These are phyloP conservation scores for Meyerozyma sp. DNA, from an alignment of 1,139 yeast genomes.

Conservation along the genomic window DNA sequence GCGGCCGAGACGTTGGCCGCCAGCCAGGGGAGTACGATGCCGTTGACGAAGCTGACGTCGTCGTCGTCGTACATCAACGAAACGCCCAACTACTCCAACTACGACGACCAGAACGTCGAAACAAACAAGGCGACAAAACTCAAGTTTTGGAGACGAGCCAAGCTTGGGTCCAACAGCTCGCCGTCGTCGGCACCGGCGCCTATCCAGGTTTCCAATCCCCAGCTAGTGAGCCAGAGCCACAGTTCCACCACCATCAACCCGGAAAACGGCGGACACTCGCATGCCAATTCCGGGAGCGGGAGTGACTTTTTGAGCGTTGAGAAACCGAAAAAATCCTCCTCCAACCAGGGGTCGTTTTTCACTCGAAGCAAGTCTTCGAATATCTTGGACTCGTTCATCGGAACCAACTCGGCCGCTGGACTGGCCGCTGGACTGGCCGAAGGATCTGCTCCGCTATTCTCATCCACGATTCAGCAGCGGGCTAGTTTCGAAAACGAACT, in stretches of 20 bases:
- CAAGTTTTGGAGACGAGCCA: constrained; percentile 54
- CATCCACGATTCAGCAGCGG: constrained; percentile 52
- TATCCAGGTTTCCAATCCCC: neutral
- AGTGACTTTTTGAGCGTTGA: neutral
- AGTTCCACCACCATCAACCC: neutral
- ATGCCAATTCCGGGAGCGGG: neutral
- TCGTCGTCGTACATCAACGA: constrained; percentile 14
- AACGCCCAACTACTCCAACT: constrained; percentile 7
- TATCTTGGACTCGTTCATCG: constrained; percentile 36
- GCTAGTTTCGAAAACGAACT: constrained; percentile 53
- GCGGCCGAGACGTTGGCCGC: constrained; percentile 3
- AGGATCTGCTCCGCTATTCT: constrained; percentile 27
- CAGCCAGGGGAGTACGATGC: constrained; percentile 4
- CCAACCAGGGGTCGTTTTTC: constrained; percentile 14
- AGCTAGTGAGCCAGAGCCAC: neutral
- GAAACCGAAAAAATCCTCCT: constrained; percentile 4
- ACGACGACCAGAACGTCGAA: constrained; percentile 29
- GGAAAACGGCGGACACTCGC: neutral
- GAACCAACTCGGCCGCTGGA: constrained; percentile 8
- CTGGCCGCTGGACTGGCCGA: constrained; percentile 6
- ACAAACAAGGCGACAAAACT: constrained; percentile 42
- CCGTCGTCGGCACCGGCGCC: neutral
- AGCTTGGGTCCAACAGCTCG: constrained; percentile 14
- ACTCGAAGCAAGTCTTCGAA: constrained; percentile 47
- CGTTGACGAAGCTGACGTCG: constrained; percentile 8